These are phyloP conservation scores for Phytophthora palmivora DNA, from an alignment of 352 stramenopile genomes.

Conservation along the genomic window DNA sequence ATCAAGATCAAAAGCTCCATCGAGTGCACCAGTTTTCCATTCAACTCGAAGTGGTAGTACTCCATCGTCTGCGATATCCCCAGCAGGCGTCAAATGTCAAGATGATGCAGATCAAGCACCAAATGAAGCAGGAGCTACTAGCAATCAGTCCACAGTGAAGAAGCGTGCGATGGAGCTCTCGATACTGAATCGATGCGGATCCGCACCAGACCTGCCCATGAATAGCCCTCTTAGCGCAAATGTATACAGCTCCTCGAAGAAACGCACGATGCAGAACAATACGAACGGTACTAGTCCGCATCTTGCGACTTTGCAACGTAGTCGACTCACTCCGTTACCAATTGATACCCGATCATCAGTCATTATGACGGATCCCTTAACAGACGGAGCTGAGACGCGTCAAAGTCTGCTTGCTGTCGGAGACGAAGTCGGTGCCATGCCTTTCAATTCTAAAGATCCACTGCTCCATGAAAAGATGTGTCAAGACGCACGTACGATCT, in stretches of 20 bases:
- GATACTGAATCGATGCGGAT: constrained; percentile 69
- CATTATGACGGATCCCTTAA: constrained; percentile 26
- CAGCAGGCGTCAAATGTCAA: too few relatives aligned
- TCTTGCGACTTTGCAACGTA: constrained; percentile 55
- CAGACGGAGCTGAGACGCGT: neutral
- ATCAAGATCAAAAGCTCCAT: constrained; percentile 13
- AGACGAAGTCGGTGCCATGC: neutral
- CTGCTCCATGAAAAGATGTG: constrained; percentile 32
- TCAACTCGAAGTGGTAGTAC: neutral
- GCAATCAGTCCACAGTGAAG: constrained; percentile 2
- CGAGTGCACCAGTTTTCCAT: constrained; percentile 8
- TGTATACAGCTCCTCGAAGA: constrained; percentile 79
- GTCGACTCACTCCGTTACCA: constrained; percentile 65
- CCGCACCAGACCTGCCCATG: constrained; percentile 65
- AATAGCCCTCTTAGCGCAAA: constrained; percentile 53
- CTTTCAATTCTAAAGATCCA: constrained; percentile 17
- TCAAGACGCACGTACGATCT: constrained; percentile 50
- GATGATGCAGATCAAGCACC: neutral
- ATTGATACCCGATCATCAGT: constrained; percentile 51
- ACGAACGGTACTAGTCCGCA: constrained; percentile 40
- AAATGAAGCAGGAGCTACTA: neutral
- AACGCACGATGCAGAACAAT: constrained; percentile 45
- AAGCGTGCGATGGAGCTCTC: constrained; percentile 34
- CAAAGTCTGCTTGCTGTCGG: neutral
- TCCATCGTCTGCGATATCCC: neutral